Evolutionary conservation across 176 grass and related monocot species (phyloP), one percentile per base, ranked within the genome.

Genomic region (Oropetium thomaeum): DNA sequence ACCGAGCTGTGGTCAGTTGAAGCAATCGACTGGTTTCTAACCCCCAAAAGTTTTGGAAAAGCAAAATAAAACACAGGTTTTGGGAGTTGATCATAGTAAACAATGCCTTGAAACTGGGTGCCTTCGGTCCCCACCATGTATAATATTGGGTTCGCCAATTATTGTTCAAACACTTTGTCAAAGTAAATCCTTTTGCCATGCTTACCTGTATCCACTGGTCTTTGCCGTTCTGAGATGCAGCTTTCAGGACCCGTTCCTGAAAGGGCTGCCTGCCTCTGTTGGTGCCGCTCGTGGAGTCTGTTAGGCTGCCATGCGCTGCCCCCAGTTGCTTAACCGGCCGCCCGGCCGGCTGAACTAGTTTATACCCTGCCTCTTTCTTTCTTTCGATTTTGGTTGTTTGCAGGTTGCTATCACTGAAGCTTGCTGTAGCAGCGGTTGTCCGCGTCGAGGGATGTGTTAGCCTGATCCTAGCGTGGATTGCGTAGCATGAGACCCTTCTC

Each of bases 1-100:
- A 45, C 2, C 5, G 64, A 42, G 69, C 35, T 45, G 42, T 15
- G 33, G 10, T 69, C n/a, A 23, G 68, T 23, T 76, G 15, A 29
- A 23, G 52, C 29, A 55, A 43, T 37, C 73, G 27, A 17, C 43
- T 39, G 1, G 4, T 42, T 6, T 63, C 40, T 11, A n/a, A n/a
- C 6, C 58, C 71, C 80, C 67, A 4, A 69, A 83, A 75, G 81
- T 88, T 88, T 83, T 88, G 86, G 70, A 35, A 83, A 83, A 79
- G 69, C 51, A 29, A 79, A 71, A 78, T 63, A 69, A 61, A 42
- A 59, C 41, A 62, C 44, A 79, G 65, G 70, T 58, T 75, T 88
- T 15, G 80, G 9, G 10, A 47, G 48, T 78, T 73, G 62, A 54
- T 64, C 42, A 79, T 19, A 75, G 75, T 28, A 84, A 73, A 79